Base-by-base conservation (phyloP, 1,139 yeast genomes). In the Yamadazyma aaseri region DNA sequence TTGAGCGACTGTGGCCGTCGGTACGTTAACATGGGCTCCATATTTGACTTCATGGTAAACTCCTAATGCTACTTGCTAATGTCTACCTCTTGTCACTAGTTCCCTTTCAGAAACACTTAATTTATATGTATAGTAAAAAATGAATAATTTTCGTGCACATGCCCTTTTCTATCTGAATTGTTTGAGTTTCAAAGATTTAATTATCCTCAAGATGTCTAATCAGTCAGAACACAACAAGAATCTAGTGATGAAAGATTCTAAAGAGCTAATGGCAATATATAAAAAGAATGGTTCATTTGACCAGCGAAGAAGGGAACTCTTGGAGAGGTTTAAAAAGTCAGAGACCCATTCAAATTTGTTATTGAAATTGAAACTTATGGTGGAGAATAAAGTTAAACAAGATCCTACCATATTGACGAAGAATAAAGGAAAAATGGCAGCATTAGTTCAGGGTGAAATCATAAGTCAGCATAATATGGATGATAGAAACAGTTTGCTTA, bases 1-100 rank as follows among this genome's bases (percentile, higher is more conserved):
- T 64, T 92, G 51, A 68, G 70, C 34, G 86, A 86, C 45, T 86
- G 95, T 61, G 97, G 96, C 9, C 81, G 97, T 48, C 75, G 97
- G 35, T 90, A 82, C 57, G 97, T 92, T 29, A 87, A 87, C 53
- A 81, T 92, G 87, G 81, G 82, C 6, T 68, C 78, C 22, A 81
- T 89, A 23, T 92, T 92, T 58, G 85, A 79, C 34, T 78, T 78
- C 36, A 66, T 72, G 74, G n/a, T n/a, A n/a, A n/a, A n/a, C n/a
- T n/a, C n/a, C n/a, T n/a, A 47, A 29, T 10, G 20, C 18, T 6
- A 23, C 33, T 15, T n/a, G n/a, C n/a, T n/a, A n/a, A n/a, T n/a
- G n/a, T n/a, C n/a, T n/a, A n/a, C n/a, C n/a, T n/a, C n/a, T n/a
- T n/a, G n/a, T n/a, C n/a, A n/a, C n/a, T n/a, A n/a, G n/a, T n/a